Conservation (phyloP, 2,329 filamentous ascomycete species). For the Talaromyces sp. region DNA sequence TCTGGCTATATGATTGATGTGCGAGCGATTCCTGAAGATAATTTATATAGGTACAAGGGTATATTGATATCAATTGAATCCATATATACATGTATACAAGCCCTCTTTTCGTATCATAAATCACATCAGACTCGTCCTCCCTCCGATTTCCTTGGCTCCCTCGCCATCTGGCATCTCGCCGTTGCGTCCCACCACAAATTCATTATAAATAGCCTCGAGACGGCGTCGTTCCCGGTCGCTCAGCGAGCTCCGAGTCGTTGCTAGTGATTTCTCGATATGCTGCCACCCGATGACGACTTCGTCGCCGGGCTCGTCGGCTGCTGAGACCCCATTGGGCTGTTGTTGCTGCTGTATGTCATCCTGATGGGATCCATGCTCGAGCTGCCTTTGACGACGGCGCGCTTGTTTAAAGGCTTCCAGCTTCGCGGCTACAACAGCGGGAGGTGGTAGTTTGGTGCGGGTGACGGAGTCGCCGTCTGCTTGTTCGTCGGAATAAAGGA, state of each 20-base stretch:
- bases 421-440: constrained; percentile 73
- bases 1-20: not conserved
- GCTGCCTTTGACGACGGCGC: constrained; percentile 56
- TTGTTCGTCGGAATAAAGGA: constrained; percentile 64
- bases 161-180: constrained; percentile 95
- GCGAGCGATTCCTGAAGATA: not conserved
- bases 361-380: constrained; percentile 30
- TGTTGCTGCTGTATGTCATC: constrained; percentile 18
- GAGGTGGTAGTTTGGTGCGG: constrained; percentile 59
- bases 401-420: constrained; percentile 71
- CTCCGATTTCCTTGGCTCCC: constrained; percentile 85
- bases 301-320: constrained; percentile 23
- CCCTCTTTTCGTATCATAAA: not conserved
- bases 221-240: constrained; percentile 68
- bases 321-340: constrained; percentile 1
- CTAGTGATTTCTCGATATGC: constrained; percentile 73
- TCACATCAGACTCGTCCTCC: constrained; percentile 88
- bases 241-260: constrained; percentile 75
- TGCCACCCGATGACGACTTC: constrained; percentile 81
- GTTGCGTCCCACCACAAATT: constrained; percentile 88
- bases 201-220: constrained; percentile 74
- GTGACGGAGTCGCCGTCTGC: constrained; percentile 34
- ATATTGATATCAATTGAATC: not conserved
- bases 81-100: not conserved
- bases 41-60: not conserved